Conservation (phyloP, 208 protist genomes). For the Trypanosoma conorhini region DNA sequence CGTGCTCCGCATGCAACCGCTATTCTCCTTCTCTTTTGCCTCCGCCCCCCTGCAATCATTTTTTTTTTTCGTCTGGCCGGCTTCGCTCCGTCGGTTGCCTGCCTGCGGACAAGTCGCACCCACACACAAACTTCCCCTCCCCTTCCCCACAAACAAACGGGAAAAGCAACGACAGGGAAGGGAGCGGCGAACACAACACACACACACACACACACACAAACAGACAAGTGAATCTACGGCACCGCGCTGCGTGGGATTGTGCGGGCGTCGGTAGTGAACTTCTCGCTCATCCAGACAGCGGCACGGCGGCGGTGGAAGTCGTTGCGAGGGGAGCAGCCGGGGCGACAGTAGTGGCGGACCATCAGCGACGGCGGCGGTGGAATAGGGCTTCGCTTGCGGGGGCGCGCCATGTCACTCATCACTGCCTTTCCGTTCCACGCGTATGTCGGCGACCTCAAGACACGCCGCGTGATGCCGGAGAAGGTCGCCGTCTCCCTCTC, state of each 20-base stretch:
- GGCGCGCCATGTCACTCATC: constrained; percentile 74
- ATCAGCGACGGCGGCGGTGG: neutral
- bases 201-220: constrained; percentile 12
- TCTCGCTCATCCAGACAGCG: no score
- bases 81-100: no score
- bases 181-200: no score
- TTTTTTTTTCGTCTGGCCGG: neutral
- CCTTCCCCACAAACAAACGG: constrained; percentile 1
- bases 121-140: constrained; percentile 5
- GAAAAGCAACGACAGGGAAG: neutral
- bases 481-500: constrained; percentile 84
- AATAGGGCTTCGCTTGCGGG: neutral
- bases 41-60: neutral
- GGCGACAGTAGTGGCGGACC: no score
- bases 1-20: no score
- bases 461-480: constrained; percentile 48
- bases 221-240: neutral
- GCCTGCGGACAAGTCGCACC: no score
- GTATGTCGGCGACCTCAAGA: constrained; percentile 83
- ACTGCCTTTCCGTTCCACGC: constrained; percentile 86
- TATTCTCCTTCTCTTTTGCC: no score
- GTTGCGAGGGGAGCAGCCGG: no score
- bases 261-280: no score
- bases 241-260: no score
- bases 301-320: no score